Evolutionary conservation across 768 basidiomycete genomes (phyloP), one percentile per base, ranked within the genome.

Genomic region (Suillus discolor): DNA sequence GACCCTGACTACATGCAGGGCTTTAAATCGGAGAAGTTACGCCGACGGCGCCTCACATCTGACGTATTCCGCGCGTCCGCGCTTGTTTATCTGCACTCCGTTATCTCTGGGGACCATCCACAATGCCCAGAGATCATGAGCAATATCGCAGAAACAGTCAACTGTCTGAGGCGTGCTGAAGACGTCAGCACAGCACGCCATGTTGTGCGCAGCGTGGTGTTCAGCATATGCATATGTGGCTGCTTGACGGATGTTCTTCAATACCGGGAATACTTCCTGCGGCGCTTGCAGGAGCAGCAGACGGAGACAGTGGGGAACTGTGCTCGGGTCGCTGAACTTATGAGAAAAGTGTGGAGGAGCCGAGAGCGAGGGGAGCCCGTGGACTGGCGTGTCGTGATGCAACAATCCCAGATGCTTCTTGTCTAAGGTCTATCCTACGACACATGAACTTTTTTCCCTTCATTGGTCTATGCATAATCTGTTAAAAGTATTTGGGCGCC

Each of bases 131-230:
- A 93, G 71, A 89, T 93, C 70, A 74, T 76, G n/a, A 73, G 78
- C 3, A 82, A 82, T 16, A 86, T 92, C 34, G 63, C 79, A n/a
- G 84, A 88, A 28, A 85, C 85, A 53, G 82, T 91, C 73, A 66
- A 71, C 3, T 81, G 83, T 66, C 78, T 90, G 63, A 74, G 67
- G 69, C 70, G 66, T n/a, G 80, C 83, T 66, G 73, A 70, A 70
- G 74, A 77, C 69, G 68, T 69, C n/a, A 74, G 68, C 54, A 77
- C 81, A 51, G 78, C 82, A 54, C 82, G 83, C 42, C 81, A 84
- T 13, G 89, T 93, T 38, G 84, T 92, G 64, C 82, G 92, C 47
- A 92, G 88, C 77, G 92, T 91, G 31, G 91, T 93, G 71, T 93
- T 93, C 70, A 84, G 86, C 54, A 87, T 92, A 65, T 92, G 89